Base-by-base conservation (phyloP, 768 basidiomycete species). In the Peribolospora baueri region DNA sequence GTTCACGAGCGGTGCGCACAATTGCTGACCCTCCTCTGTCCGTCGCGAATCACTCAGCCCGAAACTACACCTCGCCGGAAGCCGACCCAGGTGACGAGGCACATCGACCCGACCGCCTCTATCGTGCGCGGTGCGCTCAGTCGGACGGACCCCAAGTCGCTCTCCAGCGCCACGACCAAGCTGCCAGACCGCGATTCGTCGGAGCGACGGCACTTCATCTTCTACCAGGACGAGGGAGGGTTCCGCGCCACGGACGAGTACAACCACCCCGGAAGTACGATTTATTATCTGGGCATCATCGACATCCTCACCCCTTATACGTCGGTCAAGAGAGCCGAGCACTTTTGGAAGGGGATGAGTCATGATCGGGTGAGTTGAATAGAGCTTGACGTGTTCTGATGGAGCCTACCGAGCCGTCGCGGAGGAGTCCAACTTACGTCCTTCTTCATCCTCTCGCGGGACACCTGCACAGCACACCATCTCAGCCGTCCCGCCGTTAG, bases 191-290 rank as follows among this genome's bases (percentile, higher is more conserved):
- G 75, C 63, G 75, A 82, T 63, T 75, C 77, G 42, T 77, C 82
- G 56, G 78, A 72, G 56, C 67, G 76, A 42, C 68, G 75, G 37
- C 76, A 84, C 56, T 86, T 91, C 65, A 67, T 95, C 38, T 98
- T 98, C 68, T 95, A 93, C 65, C 85, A 90, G 62, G 90, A 98
- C 64, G 93, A 97, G 61, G 88, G 88, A 9, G 93, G 93, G 0
- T 65, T 91, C 48, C 75, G 82, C 41, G 85, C 88, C 42, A 93
- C 91, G 13, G 79, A 90, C 66, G 90, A 95, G 62, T 68, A 67
- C 7, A 91, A 97, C 66, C 72, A 75, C 14, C 67, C 72, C 2
- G 67, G 80, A 68, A 80, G 81, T 59, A 77, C 76, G 50, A 63
- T 65, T 39, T 65, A 65, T 55, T 65, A 63, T 58, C 52, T 52